Conservation (phyloP, 2,329 filamentous ascomycete genomes). For the Pseudogymnoascus sp. region DNA sequence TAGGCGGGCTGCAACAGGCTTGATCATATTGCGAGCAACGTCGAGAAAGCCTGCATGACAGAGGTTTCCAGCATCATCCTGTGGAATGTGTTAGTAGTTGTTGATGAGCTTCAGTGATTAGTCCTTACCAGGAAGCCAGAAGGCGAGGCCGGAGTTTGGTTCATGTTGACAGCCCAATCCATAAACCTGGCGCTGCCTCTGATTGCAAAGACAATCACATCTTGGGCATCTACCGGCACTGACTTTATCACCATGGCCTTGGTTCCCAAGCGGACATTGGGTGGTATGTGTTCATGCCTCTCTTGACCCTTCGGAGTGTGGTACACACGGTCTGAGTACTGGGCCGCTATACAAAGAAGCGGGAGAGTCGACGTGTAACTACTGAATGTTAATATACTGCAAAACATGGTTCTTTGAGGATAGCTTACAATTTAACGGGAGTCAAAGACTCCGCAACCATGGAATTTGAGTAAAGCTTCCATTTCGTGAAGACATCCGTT, state of each 20-base stretch:
- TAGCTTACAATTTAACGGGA: constrained; percentile 57
- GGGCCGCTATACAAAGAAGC: constrained; percentile 69
- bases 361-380: constrained; percentile 71
- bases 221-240: constrained; percentile 68
- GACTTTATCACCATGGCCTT: constrained; percentile 84
- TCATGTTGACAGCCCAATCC: constrained; percentile 82
- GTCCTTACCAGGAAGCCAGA: constrained; percentile 55
- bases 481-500: constrained; percentile 65
- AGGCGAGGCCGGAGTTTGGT: constrained; percentile 60
- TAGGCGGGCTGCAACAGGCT: constrained; percentile 64
- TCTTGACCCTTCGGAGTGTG: constrained; percentile 55
- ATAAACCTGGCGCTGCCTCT: constrained; percentile 73
- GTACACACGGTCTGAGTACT: constrained; percentile 72
- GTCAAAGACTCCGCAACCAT: constrained; percentile 61
- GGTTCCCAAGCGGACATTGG: constrained; percentile 66
- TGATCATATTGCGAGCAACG: constrained; percentile 69
- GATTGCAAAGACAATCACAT: constrained; percentile 77
- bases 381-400: constrained; percentile 9
- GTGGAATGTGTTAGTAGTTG: constrained; percentile 13
- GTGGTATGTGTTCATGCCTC: constrained; percentile 61
- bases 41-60: constrained; percentile 77
- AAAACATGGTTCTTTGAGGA: not conserved
- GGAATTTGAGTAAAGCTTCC: constrained; percentile 73
- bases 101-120: not conserved
- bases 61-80: constrained; percentile 67